Evolutionary conservation across 768 basidiomycete genomes (phyloP), one percentile per base, ranked within the genome.

Genomic region (Tylopilus subfusipes): DNA sequence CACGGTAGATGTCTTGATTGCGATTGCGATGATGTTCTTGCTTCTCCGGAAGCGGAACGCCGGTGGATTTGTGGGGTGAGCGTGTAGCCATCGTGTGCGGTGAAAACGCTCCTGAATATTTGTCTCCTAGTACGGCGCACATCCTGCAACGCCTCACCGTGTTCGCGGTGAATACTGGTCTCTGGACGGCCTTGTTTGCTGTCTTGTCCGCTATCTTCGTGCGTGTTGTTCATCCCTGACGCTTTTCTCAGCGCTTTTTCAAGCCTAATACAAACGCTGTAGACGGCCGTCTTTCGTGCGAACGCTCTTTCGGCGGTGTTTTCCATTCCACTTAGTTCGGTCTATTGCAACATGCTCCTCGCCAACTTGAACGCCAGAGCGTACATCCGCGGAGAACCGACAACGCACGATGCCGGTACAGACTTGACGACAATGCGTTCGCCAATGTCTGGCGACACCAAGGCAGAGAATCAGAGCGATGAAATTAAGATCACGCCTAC

Each of bases 151-250:
- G 51, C 13, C 42, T 65, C 13, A 43, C 30, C 5, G 19, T 65
- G 6, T 58, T 55, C 21, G 38, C 54, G 0, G 48, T 64, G 11
- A 61, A 61, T 6, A 54, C 39, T 0, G 73, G 80, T 0, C 75
- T 82, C 16, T 78, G 77, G 16, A 74, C 81, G 18, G 82, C 84
- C 53, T 76, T 78, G 0, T 68, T 63, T 6, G 69, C 75, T 5
- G 13, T 52, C 21, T 9, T 56, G 22, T 2, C 29, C 1, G 2
- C 27, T 8, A 45, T 53, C 30, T 24, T 60, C 19, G 60, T 62
- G 29, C 22, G 61, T 51, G 10, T 12, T 10, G 13, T 14, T 22
- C 30, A 19, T 46, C 44, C 3, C 29, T 16, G 5, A 5, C 30
- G 5, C 22, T n/a, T 13, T 9, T n/a, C n/a, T n/a, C n/a, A n/a